Evolutionary conservation across 306 rosid genomes (phyloP), one percentile per base, ranked within the genome.

Genomic region (Vigna angularis): DNA sequence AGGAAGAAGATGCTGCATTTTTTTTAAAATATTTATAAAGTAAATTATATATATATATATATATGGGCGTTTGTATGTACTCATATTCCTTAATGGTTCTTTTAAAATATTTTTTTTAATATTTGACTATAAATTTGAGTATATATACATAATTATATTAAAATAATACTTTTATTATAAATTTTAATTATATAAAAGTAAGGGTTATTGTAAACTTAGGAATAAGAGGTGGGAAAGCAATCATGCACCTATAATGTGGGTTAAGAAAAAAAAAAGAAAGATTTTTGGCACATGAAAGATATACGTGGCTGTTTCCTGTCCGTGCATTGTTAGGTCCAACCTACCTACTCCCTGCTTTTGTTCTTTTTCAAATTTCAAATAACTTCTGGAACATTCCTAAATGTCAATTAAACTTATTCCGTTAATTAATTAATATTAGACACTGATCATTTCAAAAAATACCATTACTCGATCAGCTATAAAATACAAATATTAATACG

Each of bases 321-420:
- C 66, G 15, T 7, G 26, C 66, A 72, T 72, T 72, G 55, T 72
- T 72, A 11, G n/a, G 20, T 17, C 28, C 66, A 53, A 32, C 51
- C 14, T 0, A 53, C 38, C 34, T 7, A 17, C 24, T 6, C 5
- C 2, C 40, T 14, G 28, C 3, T 40, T 9, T 44, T 6, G 30
- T 59, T 73, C 9, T 12, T 49, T 48, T 30, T 22, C 4, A 76
- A 76, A 8, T n/a, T 81, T 74, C 36, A 16, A 42, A 82, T 48
- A 62, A 42, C 62, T 32, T 70, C 68, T 72, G 22, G 79, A 71
- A 82, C 75, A 66, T 71, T 77, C 82, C 58, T 18, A 32, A 32
- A 18, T 40, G 51, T 17, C 63, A 30, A 20, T 66, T 2, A 69
- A 48, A 22, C 8, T 7, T 42, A 7, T 13, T 24, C 6, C 38